A percentile compares a stretch with the other conserved stretches of the same genome.
phyloP scores from a whole-genome alignment of 345 rosid species.

The Populus alba region DNA sequence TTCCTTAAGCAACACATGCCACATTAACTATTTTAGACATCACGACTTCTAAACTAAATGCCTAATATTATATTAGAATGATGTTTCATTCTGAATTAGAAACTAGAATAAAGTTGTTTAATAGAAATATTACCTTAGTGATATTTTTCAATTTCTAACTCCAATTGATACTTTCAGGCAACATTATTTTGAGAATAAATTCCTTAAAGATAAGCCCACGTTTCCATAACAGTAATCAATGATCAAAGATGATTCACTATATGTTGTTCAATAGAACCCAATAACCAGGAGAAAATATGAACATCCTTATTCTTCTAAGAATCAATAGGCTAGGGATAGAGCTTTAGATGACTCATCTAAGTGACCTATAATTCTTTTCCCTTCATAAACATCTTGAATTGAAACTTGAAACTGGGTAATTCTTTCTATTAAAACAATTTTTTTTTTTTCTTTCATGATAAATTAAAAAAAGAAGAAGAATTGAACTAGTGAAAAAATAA shows the following conservation, averaged over 20 bases:
- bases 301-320: neutral
- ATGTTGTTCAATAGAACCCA: neutral
- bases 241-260: neutral
- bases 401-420: too few relatives aligned
- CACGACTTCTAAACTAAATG: neutral
- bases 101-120: too few relatives aligned
- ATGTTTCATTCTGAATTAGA: too few relatives aligned
- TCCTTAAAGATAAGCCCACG: neutral
- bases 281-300: neutral
- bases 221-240: neutral
- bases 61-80: too few relatives aligned
- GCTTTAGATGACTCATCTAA: neutral
- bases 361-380: neutral
- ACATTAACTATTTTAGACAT: neutral
- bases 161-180: neutral
- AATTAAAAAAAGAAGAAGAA: too few relatives aligned
- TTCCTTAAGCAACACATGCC: neutral
- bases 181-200: too few relatives aligned
- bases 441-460: too few relatives aligned
- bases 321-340: neutral
- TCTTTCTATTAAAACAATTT: too few relatives aligned
- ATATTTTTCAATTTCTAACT: too few relatives aligned
- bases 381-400: neutral
- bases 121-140: neutral
- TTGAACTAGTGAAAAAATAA: too few relatives aligned